Percentiles rank a stretch among this genome's conserved stretches.
Conservation (phyloP, 257 asterid species). For the Lantana camara region DNA sequence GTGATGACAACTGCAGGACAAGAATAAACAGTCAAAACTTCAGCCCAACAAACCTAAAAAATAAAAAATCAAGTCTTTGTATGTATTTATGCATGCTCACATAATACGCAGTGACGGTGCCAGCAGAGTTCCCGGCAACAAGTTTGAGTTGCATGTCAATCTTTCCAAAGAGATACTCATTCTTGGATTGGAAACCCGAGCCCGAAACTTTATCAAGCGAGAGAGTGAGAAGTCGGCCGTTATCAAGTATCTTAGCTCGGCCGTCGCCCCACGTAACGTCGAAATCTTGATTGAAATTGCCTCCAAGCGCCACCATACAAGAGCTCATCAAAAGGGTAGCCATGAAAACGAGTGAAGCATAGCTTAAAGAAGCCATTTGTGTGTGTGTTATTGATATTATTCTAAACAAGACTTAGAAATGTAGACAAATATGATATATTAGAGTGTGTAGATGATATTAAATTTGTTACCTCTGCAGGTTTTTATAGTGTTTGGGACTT, state of each 20-base stretch:
- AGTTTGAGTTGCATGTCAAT: constrained; percentile 48
- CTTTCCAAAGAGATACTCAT: constrained; percentile 43
- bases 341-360: not conserved
- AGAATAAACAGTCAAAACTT: not conserved
- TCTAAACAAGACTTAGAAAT: not conserved
- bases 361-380: constrained; percentile 22
- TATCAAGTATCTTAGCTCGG: constrained; percentile 33
- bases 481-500: constrained; percentile 4
- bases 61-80: too few species aligned
- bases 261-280: constrained; percentile 51
- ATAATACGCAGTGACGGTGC: constrained; percentile 51
- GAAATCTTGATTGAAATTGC: constrained; percentile 34
- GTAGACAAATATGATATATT: too few species aligned
- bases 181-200: constrained; percentile 47
- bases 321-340: not conserved
- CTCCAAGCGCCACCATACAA: not conserved
- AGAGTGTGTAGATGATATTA: not conserved
- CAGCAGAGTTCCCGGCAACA: constrained; percentile 52
- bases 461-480: not conserved
- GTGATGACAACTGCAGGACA: constrained; percentile 43
- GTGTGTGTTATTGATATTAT: not conserved
- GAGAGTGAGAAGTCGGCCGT: constrained; percentile 44
- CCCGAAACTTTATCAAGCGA: constrained; percentile 38
- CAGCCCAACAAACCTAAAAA: too few species aligned
- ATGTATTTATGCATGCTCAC: constrained; percentile 16